These are phyloP conservation scores for Kodamaea nitidulidarum DNA, from an alignment of 805 yeast species.

Conservation along the genomic window DNA sequence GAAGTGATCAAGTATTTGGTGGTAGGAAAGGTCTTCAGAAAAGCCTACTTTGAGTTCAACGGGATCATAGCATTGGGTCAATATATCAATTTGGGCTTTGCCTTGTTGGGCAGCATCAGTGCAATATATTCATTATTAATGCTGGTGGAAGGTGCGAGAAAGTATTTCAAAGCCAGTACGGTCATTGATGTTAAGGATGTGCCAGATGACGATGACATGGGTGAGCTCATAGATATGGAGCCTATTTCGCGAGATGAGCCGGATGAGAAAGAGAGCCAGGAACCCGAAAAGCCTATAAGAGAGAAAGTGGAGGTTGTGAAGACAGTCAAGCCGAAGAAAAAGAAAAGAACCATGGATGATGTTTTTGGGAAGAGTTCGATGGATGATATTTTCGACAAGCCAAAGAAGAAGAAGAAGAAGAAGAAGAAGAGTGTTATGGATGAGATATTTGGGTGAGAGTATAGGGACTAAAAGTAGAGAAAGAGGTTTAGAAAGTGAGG, in stretches of 20 bases:
- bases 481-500: no score
- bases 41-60: conserved; percentile 59
- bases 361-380: conserved; percentile 4
- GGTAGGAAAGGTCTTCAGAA: conserved; percentile 35
- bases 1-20: conserved; percentile 25
- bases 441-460: conserved; percentile 61
- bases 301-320: background rate
- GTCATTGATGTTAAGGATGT: conserved; percentile 21
- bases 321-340: background rate
- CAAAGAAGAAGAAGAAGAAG: conserved; percentile 13
- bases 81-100: conserved; percentile 68
- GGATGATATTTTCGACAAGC: conserved; percentile 12
- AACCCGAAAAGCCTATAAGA: background rate
- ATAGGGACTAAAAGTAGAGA: no score
- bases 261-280: background rate
- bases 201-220: conserved; percentile 17
- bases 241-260: no score
- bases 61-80: conserved; percentile 72
- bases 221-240: background rate
- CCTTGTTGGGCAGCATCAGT: conserved; percentile 55
- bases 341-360: conserved; percentile 1
- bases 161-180: conserved; percentile 1
- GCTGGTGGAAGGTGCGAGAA: conserved; percentile 17
- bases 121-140: conserved; percentile 31
- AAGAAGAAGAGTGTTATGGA: conserved; percentile 45